These are phyloP conservation scores for Moelleriella libera DNA, from an alignment of 2,329 filamentous ascomycete species.

Conservation along the genomic window DNA sequence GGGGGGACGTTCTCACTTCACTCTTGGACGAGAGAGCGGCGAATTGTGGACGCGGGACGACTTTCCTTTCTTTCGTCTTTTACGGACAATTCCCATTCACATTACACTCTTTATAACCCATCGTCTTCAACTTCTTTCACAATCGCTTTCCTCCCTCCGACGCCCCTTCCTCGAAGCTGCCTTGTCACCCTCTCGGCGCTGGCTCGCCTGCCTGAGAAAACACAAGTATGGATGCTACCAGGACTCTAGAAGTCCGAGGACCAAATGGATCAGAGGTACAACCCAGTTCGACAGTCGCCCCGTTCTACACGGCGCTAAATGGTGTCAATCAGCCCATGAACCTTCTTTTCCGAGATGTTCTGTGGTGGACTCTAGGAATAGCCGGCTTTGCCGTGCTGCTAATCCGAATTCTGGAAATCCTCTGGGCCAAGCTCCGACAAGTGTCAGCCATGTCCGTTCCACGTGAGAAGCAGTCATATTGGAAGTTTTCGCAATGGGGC, in stretches of 20 bases:
- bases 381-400: slow-evolving; percentile 37
- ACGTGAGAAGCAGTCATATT: slow-evolving; percentile 41
- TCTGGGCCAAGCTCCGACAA: slow-evolving; percentile 42
- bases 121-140: background rate
- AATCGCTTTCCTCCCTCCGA: background rate
- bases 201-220: slow-evolving; percentile 6
- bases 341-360: slow-evolving; percentile 37
- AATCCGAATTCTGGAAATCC: slow-evolving; percentile 38
- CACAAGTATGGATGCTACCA: slow-evolving; percentile 19
- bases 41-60: background rate
- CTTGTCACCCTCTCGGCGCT: slow-evolving; percentile 5
- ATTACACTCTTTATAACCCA: background rate
- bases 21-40: background rate
- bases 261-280: slow-evolving; percentile 15
- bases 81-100: background rate
- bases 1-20: background rate
- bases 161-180: background rate
- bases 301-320: slow-evolving; percentile 40
- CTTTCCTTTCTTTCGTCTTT: background rate
- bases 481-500: slow-evolving; percentile 40
- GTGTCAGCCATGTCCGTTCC: slow-evolving; percentile 42
- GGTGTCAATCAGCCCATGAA: slow-evolving; percentile 48
- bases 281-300: slow-evolving; percentile 34
- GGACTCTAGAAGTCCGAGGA: slow-evolving; percentile 16
- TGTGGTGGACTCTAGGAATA: slow-evolving; percentile 48